Conservation (phyloP, 148 eudicot species). For the Chenopodium formosanum region DNA sequence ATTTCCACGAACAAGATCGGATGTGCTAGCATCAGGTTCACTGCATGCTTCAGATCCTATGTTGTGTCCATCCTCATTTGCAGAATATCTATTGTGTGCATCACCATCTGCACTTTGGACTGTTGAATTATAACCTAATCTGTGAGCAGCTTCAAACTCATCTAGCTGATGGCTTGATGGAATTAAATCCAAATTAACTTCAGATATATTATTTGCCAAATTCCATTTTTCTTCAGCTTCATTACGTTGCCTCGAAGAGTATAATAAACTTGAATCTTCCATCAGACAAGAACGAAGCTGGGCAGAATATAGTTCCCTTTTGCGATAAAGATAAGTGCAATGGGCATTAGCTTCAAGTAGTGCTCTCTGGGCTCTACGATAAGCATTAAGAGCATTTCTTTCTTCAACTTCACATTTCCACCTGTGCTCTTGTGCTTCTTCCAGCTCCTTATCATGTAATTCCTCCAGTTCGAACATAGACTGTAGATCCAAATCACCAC, state of each 20-base stretch:
- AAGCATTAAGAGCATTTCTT: slow-evolving; percentile 61
- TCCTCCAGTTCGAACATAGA: slow-evolving; percentile 56
- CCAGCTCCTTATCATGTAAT: slow-evolving; percentile 68
- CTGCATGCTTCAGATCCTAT: slow-evolving; percentile 48
- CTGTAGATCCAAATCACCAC: slow-evolving; percentile 36
- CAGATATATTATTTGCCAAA: slow-evolving; percentile 31
- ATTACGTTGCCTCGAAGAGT: slow-evolving; percentile 38
- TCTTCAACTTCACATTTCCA: slow-evolving; percentile 72
- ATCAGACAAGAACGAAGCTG: slow-evolving; percentile 45
- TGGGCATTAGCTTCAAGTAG: slow-evolving; percentile 65
- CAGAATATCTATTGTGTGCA: slow-evolving; percentile 33
- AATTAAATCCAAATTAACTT: slow-evolving; percentile 35
- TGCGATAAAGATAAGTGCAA: slow-evolving; percentile 59
- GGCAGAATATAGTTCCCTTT: slow-evolving; percentile 57
- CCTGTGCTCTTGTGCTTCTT: slow-evolving; percentile 73
- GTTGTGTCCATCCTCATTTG: slow-evolving; percentile 34
- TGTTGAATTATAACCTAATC: slow-evolving; percentile 33
- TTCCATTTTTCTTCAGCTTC: slow-evolving; percentile 31
- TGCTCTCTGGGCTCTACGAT: slow-evolving; percentile 67
- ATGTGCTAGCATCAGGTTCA: slow-evolving; percentile 62
- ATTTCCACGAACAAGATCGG: slow-evolving; percentile 38
- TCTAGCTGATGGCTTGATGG: slow-evolving; percentile 39
- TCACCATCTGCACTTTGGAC: slow-evolving; percentile 40
- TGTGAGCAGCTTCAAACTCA: slow-evolving; percentile 37
- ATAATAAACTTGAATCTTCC: slow-evolving; percentile 43